A percentile compares a stretch with the other conserved stretches of the same genome.
phyloP scores from a whole-genome alignment of 169 alveolate genomes.

The Cryptosporidium ryanae region DNA sequence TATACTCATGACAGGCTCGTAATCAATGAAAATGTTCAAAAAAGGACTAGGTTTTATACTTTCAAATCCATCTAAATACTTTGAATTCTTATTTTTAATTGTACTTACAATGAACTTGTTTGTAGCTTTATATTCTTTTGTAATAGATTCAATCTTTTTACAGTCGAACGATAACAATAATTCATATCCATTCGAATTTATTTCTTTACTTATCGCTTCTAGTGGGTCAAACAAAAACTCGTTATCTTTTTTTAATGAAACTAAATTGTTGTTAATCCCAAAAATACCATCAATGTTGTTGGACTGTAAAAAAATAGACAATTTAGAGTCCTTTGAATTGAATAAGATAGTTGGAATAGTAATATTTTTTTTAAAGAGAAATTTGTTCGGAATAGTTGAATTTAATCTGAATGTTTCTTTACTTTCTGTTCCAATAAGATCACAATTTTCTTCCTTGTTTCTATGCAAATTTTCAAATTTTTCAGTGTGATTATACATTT shows the following conservation, averaged over 20 bases:
- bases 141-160: neutral
- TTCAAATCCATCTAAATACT: neutral
- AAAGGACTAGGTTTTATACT: too few species aligned
- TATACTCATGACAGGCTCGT: too few species aligned
- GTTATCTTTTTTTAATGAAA: neutral
- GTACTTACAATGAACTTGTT: neutral
- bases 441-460: neutral
- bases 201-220: neutral
- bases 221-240: neutral
- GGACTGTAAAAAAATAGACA: slow-evolving; percentile 1
- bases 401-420: neutral
- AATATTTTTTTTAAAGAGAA: neutral
- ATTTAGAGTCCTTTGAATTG: neutral
- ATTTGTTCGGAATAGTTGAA: neutral
- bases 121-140: neutral
- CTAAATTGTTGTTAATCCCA: slow-evolving; percentile 4
- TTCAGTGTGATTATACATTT: too few species aligned
- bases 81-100: neutral
- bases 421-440: neutral
- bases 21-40: too few species aligned
- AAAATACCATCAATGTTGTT: slow-evolving; percentile 50
- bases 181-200: neutral
- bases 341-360: slow-evolving; percentile 28
- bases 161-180: neutral
- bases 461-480: neutral